phyloP scores from a whole-genome alignment of 768 basidiomycete genomes.

The Tephrocybe sp. region DNA sequence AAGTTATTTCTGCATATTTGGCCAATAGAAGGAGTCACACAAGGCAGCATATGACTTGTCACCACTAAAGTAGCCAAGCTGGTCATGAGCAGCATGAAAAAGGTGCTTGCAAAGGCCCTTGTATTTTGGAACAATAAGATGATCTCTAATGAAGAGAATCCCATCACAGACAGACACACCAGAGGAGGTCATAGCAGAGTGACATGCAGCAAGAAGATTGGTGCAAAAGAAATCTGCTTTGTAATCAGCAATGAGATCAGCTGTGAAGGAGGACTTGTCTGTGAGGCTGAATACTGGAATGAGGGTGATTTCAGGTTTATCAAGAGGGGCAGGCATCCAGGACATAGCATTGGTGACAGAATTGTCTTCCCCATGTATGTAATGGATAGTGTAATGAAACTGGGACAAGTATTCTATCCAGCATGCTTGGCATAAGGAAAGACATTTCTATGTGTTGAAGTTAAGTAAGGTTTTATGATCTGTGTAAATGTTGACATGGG shows the following conservation, averaged over 20 bases:
- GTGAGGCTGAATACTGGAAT: background rate
- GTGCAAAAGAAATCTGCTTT: too few relatives aligned
- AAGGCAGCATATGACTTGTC: slow-evolving; percentile 29
- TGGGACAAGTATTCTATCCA: slow-evolving; percentile 35
- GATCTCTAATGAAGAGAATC: background rate
- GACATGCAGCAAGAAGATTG: too few relatives aligned
- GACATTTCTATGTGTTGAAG: slow-evolving; percentile 27
- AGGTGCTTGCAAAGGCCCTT: too few relatives aligned
- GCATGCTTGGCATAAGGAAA: slow-evolving; percentile 26
- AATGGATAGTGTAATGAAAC: slow-evolving; percentile 31
- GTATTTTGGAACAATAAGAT: slow-evolving; percentile 2
- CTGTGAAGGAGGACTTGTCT: background rate
- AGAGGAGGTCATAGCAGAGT: too few relatives aligned
- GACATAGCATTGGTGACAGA: slow-evolving; percentile 33
- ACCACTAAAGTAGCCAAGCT: slow-evolving; percentile 33
- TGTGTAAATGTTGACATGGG: slow-evolving; percentile 14
- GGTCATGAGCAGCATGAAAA: slow-evolving; percentile 29
- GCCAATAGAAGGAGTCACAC: slow-evolving; percentile 29
- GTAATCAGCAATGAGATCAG: too few relatives aligned
- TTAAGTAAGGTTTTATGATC: slow-evolving; percentile 22
- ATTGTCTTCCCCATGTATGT: slow-evolving; percentile 34
- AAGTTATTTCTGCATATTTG: slow-evolving; percentile 28
- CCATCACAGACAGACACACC: background rate
- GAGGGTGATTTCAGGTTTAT: background rate
- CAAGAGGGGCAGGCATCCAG: background rate